Evolutionary conservation across 768 basidiomycete species (phyloP).

Genomic region (Russula vinacea): DNA sequence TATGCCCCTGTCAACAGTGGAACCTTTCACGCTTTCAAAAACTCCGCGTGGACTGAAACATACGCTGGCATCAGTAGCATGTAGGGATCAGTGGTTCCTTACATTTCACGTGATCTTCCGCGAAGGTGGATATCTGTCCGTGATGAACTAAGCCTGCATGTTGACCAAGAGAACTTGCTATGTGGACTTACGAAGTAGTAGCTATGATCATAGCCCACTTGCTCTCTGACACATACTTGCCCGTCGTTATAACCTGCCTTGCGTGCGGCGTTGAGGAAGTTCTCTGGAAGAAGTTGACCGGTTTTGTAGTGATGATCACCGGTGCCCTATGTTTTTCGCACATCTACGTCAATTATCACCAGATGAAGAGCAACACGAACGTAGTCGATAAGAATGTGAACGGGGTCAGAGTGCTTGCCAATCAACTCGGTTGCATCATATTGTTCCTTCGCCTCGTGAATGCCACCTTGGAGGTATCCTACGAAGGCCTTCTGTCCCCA

Average conservation of each 20-base stretch:
- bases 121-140: slow-evolving; percentile 81
- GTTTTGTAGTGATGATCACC: slow-evolving; percentile 80
- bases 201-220: slow-evolving; percentile 84
- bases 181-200: slow-evolving; percentile 71
- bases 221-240: slow-evolving; percentile 73
- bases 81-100: slow-evolving; percentile 28
- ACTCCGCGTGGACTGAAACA: slow-evolving; percentile 76
- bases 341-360: background rate
- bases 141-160: background rate
- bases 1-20: background rate
- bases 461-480: slow-evolving; percentile 76
- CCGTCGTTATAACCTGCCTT: slow-evolving; percentile 67
- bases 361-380: slow-evolving; percentile 42
- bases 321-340: slow-evolving; percentile 53
- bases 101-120: slow-evolving; percentile 87
- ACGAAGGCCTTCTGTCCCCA: slow-evolving; percentile 93
- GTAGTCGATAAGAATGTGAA: slow-evolving; percentile 85
- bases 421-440: slow-evolving; percentile 91
- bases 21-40: slow-evolving; percentile 63
- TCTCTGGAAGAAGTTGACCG: slow-evolving; percentile 87
- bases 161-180: background rate
- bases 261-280: slow-evolving; percentile 76
- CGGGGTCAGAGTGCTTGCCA: slow-evolving; percentile 52
- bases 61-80: slow-evolving; percentile 31
- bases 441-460: slow-evolving; percentile 64